Conservation (phyloP, 768 basidiomycete species). For the Boletus reticulatus region DNA sequence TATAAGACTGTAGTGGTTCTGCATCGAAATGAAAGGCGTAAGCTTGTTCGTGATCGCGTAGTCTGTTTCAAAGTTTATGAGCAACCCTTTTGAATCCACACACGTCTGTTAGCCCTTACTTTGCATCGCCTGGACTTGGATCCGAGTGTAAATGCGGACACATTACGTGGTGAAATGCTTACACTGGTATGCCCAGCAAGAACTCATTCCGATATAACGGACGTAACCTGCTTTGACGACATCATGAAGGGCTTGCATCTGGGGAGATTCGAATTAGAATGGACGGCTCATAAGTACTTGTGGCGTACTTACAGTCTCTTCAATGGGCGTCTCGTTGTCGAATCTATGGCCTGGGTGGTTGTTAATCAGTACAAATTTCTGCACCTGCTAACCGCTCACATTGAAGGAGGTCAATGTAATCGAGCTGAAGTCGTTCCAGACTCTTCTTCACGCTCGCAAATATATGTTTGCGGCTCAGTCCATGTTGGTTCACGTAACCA, state of each 20-base stretch:
- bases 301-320: conserved; percentile 34
- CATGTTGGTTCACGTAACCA: conserved; percentile 49
- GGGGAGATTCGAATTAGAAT: neutral
- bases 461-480: conserved; percentile 53
- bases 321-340: conserved; percentile 49
- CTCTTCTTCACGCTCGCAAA: conserved; percentile 52
- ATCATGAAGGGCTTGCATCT: conserved; percentile 52
- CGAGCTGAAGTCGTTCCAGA: conserved; percentile 41
- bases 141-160: neutral
- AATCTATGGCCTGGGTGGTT: conserved; percentile 42
- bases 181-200: conserved; percentile 43
- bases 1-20: conserved; percentile 54
- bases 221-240: conserved; percentile 49
- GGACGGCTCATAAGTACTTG: neutral
- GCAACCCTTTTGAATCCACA: neutral
- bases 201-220: conserved; percentile 45
- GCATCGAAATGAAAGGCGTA: conserved; percentile 63
- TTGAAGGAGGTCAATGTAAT: conserved; percentile 60
- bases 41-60: conserved; percentile 42
- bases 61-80: conserved; percentile 21
- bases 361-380: neutral
- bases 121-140: conserved; percentile 39
- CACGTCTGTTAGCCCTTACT: conserved; percentile 20
- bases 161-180: conserved; percentile 3
- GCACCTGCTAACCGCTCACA: conserved; percentile 26